Evolutionary conservation across 192 early-diverging fungal genomes (phyloP), one percentile per base, ranked within the genome.

Genomic region (Dissophora ornata): DNA sequence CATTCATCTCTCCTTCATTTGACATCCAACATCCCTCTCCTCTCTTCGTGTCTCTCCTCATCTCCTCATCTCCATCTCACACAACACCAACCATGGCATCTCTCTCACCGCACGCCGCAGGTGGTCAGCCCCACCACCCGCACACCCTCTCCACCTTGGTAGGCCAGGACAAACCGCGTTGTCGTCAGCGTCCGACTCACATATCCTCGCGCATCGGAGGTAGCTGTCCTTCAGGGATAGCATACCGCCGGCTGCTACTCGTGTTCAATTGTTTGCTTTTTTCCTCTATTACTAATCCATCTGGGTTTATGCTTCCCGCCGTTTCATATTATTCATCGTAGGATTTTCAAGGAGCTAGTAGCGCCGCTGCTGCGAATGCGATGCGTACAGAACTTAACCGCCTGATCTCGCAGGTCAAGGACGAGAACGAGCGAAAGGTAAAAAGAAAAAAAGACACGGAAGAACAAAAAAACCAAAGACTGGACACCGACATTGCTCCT

Each of bases 361-460:
- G 77, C 52, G 85, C 83, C 28, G 82, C 85, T 19, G 90, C 89
- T 38, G 87, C 88, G 4, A 89, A 92, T 66, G 83, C 88, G 16
- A 94, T 95, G 91, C 83, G 88, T 33, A 86, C 84, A 26, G 94
- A 94, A 70, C 70, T 95, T n/a, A 81, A 85, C 59, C 88, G 83
- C 38, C 60, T 95, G 36, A 77, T 86, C 52, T 79, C 69, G 47
- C 79, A 79, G 51, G 65, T 89, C 63, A 83, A 74, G 47, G 88
- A 91, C 19, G 85, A 81, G 51, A 78, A 87, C 5, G 79, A 85
- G 32, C 84, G 92, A 62, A 83, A 81, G 65, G 86, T 88, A 81
- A 60, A 59, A 29, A n/a, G n/a, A n/a, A n/a, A n/a, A n/a, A n/a
- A n/a, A n/a, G n/a, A n/a, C n/a, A n/a, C n/a, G n/a, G n/a, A n/a